Conservation (phyloP, 1,284 basidiomycete genomes). For the Peniophora sp. region DNA sequence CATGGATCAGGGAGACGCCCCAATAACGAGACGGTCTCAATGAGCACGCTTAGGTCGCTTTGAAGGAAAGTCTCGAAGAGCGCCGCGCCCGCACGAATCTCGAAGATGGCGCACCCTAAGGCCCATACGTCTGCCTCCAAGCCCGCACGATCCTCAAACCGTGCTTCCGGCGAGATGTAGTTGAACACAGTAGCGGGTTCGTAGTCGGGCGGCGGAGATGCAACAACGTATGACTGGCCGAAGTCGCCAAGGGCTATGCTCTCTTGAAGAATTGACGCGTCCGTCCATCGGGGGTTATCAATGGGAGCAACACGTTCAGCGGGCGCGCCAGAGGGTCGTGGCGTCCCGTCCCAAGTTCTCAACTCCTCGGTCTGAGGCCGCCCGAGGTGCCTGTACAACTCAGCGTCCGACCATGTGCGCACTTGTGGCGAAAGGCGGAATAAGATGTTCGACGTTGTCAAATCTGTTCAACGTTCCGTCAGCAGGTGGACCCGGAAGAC, state of each 20-base stretch:
- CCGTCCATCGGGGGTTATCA: slow-evolving; percentile 14
- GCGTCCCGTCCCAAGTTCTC: slow-evolving; percentile 1
- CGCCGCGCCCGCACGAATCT: slow-evolving; percentile 27
- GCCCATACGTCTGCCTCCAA: slow-evolving; percentile 27
- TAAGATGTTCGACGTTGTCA: slow-evolving; percentile 19
- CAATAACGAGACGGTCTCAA: slow-evolving; percentile 11
- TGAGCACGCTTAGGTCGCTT: background rate
- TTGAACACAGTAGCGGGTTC: slow-evolving; percentile 20
- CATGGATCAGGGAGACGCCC: slow-evolving; percentile 28
- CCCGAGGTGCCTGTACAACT: slow-evolving; percentile 20
- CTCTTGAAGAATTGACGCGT: too few relatives aligned
- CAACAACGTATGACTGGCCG: slow-evolving; percentile 13
- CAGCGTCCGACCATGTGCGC: slow-evolving; percentile 21
- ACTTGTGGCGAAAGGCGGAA: slow-evolving; percentile 19
- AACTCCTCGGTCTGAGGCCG: slow-evolving; percentile 20
- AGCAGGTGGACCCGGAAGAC: background rate
- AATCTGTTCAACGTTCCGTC: too few relatives aligned
- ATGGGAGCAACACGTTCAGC: slow-evolving; percentile 18
- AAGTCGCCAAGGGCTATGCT: too few relatives aligned
- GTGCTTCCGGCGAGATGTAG: slow-evolving; percentile 25
- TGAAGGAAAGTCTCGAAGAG: slow-evolving; percentile 27
- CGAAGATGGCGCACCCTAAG: slow-evolving; percentile 27
- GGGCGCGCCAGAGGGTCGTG: too few relatives aligned
- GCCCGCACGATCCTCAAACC: slow-evolving; percentile 19
- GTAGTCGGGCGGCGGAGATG: slow-evolving; percentile 18